Evolutionary conservation across 2,329 filamentous ascomycete genomes (phyloP).

Genomic region (Xylariomycetidae sp.): DNA sequence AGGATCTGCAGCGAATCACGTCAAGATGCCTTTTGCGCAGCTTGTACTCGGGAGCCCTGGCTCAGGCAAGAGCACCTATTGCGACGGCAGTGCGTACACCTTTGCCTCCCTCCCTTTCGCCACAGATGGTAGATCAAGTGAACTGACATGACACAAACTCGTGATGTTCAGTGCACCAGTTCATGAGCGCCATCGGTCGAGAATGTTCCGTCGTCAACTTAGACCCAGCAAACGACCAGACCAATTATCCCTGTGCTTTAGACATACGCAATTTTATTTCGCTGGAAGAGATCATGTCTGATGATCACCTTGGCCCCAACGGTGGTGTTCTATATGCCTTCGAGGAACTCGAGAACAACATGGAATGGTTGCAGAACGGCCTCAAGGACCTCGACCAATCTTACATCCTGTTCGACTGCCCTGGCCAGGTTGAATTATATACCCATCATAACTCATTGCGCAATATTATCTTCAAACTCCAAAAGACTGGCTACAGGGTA

Average conservation of each 20-base stretch:
- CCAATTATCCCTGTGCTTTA: conserved; percentile 81
- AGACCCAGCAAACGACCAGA: conserved; percentile 93
- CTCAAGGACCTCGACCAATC: conserved; percentile 80
- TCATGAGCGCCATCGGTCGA: conserved; percentile 90
- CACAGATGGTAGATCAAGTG: too few relatives aligned
- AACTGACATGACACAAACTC: too few relatives aligned
- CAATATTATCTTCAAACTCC: conserved; percentile 85
- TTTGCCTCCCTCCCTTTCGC: too few relatives aligned
- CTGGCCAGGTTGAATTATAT: conserved; percentile 94
- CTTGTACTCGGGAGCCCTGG: conserved; percentile 92
- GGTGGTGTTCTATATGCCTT: conserved; percentile 89
- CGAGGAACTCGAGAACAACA: conserved; percentile 90
- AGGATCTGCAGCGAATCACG: too few relatives aligned
- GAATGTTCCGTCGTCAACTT: conserved; percentile 95
- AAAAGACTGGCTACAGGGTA: conserved; percentile 90
- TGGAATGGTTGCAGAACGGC: conserved; percentile 84
- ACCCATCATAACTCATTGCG: conserved; percentile 90
- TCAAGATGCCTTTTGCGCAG: conserved; percentile 62
- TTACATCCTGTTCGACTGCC: conserved; percentile 93
- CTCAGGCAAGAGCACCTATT: conserved; percentile 95
- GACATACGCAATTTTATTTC: conserved; percentile 88
- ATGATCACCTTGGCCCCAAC: conserved; percentile 86
- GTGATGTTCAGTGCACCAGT: conserved; percentile 89
- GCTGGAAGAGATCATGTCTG: conserved; percentile 90
- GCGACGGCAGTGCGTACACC: conserved; percentile 72